phyloP scores from a whole-genome alignment of 163 green algal genomes.

The Chlorella variabilis region DNA sequence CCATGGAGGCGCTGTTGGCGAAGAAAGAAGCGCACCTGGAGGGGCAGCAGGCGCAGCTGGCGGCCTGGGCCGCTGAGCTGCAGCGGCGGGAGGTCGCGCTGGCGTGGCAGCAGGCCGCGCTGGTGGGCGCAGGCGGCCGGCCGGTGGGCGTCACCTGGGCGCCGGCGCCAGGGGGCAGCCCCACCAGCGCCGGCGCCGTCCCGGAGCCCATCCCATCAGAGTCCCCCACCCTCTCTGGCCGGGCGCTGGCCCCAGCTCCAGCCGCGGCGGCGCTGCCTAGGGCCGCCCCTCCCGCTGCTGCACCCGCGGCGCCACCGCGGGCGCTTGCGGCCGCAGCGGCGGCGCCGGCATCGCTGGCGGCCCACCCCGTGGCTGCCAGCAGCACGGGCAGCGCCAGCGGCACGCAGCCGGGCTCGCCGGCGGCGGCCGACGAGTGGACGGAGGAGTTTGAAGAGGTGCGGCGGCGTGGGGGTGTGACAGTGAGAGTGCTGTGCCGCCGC shows the following conservation, averaged over 20 bases:
- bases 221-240: background rate
- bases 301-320: background rate
- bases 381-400: conserved; percentile 5
- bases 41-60: conserved; percentile 43
- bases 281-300: background rate
- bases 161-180: background rate
- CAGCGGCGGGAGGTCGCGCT: conserved; percentile 32
- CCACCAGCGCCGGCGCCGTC: background rate
- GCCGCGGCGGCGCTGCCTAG: background rate
- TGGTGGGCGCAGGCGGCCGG: background rate
- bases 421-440: conserved; percentile 30
- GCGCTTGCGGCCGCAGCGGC: background rate
- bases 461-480: too few relatives aligned
- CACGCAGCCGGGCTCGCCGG: background rate
- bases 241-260: background rate
- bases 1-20: conserved; percentile 35
- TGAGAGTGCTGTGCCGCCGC: too few relatives aligned
- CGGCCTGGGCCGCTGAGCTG: conserved; percentile 41
- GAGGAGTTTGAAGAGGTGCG: conserved; percentile 40
- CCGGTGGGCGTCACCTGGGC: background rate
- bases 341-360: background rate
- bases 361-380: background rate
- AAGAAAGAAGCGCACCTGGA: conserved; percentile 43
- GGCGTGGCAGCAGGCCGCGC: background rate
- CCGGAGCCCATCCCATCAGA: conserved; percentile 24